Percentiles rank a stretch among this genome's conserved stretches.
Conservation (phyloP, 2,329 filamentous ascomycete genomes). For the Nemania sp. region DNA sequence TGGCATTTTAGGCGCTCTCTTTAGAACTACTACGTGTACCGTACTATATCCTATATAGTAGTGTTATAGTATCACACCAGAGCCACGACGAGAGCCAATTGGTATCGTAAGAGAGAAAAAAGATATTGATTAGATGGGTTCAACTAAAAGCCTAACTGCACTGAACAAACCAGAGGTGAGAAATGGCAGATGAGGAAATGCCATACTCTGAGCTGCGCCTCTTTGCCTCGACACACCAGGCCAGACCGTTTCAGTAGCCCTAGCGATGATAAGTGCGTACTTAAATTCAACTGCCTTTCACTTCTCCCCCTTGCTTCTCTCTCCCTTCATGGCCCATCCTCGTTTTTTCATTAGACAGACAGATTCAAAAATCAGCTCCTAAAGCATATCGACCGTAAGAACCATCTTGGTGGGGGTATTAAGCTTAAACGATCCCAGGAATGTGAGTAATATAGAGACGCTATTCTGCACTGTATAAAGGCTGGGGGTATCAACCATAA, state of each 20-base stretch:
- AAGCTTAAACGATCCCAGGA: conserved; percentile 25
- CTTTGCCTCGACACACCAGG: conserved; percentile 17
- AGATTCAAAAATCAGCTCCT: conserved; percentile 41
- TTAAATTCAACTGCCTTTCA: too few relatives aligned
- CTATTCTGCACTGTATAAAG: conserved; percentile 35
- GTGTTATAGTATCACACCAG: too few relatives aligned
- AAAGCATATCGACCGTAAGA: conserved; percentile 34
- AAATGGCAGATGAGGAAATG: conserved; percentile 26
- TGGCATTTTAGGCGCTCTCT: too few relatives aligned
- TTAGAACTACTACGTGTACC: too few relatives aligned
- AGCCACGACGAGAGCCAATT: too few relatives aligned
- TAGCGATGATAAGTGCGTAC: conserved; percentile 13
- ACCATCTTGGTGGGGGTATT: conserved; percentile 30
- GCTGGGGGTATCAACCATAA: conserved; percentile 27
- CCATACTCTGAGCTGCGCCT: conserved; percentile 18
- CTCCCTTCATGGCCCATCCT: conserved; percentile 15
- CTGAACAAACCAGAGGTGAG: conserved; percentile 38
- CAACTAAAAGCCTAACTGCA: conserved; percentile 41
- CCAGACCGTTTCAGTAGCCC: conserved; percentile 26
- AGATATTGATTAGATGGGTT: conserved; percentile 44
- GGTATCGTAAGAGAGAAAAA: conserved; percentile 49
- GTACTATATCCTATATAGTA: too few relatives aligned
- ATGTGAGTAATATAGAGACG: conserved; percentile 32
- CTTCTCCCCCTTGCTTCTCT: conserved; percentile 13
- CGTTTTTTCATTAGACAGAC: conserved; percentile 26